These are phyloP conservation scores for Halophytophthora batemanensis DNA, from an alignment of 352 stramenopile genomes.

Conservation along the genomic window DNA sequence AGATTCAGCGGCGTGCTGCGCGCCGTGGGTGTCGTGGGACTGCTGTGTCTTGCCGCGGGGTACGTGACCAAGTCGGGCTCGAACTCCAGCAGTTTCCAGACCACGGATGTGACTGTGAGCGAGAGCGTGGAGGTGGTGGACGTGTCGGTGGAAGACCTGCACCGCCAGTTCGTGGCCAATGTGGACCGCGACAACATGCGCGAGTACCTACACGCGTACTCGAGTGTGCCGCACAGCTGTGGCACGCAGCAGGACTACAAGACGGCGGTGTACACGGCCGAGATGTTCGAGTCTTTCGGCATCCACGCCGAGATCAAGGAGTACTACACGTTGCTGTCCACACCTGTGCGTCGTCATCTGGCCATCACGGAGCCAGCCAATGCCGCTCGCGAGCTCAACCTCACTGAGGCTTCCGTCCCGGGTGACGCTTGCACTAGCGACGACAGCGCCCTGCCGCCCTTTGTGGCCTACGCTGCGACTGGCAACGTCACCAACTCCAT, in stretches of 20 bases:
- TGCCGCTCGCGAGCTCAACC: constrained; percentile 31
- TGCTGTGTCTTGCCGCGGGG: too few species aligned
- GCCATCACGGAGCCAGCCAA: constrained; percentile 27
- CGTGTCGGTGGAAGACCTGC: too few species aligned
- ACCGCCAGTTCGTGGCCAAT: constrained; percentile 7
- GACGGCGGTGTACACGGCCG: constrained; percentile 21
- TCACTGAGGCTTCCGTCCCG: constrained; percentile 47
- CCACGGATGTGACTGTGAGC: too few species aligned
- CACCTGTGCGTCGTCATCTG: constrained; percentile 34
- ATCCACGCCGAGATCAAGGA: constrained; percentile 51
- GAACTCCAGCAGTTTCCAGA: too few species aligned
- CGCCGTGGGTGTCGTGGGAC: too few species aligned
- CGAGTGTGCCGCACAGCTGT: constrained; percentile 7
- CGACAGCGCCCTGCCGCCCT: constrained; percentile 56
- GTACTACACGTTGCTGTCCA: constrained; percentile 60
- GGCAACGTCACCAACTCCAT: constrained; percentile 57
- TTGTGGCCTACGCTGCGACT: constrained; percentile 70
- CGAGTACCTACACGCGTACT: constrained; percentile 11
- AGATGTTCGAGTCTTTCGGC: constrained; percentile 28
- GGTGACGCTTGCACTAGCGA: constrained; percentile 59
- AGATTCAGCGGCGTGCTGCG: too few species aligned
- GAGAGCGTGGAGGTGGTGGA: too few species aligned
- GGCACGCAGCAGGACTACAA: constrained; percentile 23
- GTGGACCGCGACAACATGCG: constrained; percentile 7
- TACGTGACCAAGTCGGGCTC: too few species aligned